Base-by-base conservation (phyloP, 2,329 filamentous ascomycete species). In the Aspergillus sp. region DNA sequence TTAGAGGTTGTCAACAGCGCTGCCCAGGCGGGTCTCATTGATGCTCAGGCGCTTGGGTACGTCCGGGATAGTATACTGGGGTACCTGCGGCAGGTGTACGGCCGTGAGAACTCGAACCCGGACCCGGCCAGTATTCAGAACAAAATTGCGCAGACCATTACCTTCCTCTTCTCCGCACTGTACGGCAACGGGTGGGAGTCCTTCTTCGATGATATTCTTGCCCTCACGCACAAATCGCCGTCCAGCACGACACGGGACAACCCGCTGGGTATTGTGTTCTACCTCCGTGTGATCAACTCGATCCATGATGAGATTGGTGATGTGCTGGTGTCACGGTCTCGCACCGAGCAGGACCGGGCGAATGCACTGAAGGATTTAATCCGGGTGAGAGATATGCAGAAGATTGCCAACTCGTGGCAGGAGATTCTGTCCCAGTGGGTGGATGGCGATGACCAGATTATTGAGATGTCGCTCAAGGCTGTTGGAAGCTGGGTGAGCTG, bases 251-350 rank as follows among this genome's bases (percentile, higher is more conserved):
- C 77, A 44, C 83, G 81, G 62, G 86, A 91, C 70, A 96, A 96
- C 70, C 76, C 86, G 39, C 73, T 83, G 1, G 93, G 91, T 3
- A 89, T 95, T 48, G 80, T 93, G 34, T 86, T 99, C 66, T 98
- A 97, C 76, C 83, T 99, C 55, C 89, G 93, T 51, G 86, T 97
- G 62, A 83, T 98, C 47, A 85, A 88, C 64, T 95, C 93, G 34
- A 88, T 99, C 47, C 95, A 99, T 70, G 95, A 99, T 68, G 95
- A 99, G 75, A 97, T 99, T 69, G 95, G 93, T 62, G 95, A 99
- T 77, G 87, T 95, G 66, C 83, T 98, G 63, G 83, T 98, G 53
- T 86, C 89, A 48, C 86, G 93, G 40, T 87, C 91, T 51, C 85
- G 84, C 45, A 85, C 84, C 56, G 92, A 98, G 70, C 86, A 89